Percentiles rank a stretch among this genome's conserved stretches.
Conservation (phyloP, 495 filamentous ascomycete genomes). For the Tuber melanosporum region DNA sequence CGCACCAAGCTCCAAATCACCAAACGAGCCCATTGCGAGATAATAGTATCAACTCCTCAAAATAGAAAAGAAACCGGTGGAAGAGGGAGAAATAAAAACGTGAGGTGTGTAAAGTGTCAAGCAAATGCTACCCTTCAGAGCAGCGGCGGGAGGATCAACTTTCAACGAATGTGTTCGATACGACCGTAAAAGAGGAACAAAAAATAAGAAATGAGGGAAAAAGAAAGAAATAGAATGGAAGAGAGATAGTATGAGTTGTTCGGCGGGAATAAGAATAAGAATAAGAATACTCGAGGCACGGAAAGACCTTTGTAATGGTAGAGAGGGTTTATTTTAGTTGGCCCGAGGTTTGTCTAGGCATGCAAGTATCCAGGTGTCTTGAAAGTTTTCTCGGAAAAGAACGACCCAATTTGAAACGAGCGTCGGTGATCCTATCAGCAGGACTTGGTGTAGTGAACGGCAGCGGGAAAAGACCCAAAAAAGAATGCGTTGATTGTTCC, state of each 20-base stretch:
- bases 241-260: neutral
- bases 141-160: neutral
- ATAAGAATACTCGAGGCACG: neutral
- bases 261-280: neutral
- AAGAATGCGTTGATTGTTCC: neutral
- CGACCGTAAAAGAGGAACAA: neutral
- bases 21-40: conserved; percentile 34
- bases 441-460: neutral
- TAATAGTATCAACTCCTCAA: neutral
- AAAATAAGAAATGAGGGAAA: neutral
- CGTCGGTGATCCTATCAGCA: neutral
- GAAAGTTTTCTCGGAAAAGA: neutral
- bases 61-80: neutral
- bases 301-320: neutral
- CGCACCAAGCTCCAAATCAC: conserved; percentile 31
- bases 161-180: neutral
- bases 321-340: neutral
- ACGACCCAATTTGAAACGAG: neutral
- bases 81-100: neutral
- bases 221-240: neutral
- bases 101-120: neutral
- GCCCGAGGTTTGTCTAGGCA: neutral
- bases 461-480: neutral
- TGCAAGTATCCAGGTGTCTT: neutral
- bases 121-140: neutral